Evolutionary conservation across 139 green algal species (phyloP).

Genomic region (Closterium sp.): DNA sequence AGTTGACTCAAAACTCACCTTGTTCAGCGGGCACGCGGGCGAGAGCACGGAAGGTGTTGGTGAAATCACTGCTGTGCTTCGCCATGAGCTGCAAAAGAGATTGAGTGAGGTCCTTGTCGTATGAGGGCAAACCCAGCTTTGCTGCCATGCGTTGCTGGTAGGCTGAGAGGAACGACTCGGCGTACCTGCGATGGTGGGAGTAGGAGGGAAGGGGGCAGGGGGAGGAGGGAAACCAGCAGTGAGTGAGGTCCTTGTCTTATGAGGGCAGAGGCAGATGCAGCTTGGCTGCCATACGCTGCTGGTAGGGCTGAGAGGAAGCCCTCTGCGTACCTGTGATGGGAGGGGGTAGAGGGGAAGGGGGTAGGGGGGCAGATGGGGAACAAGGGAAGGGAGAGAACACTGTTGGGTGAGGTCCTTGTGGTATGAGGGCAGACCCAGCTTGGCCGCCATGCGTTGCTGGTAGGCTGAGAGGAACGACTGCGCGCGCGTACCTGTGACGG

Average conservation of each 20-base stretch:
- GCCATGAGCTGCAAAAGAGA: constrained; percentile 33
- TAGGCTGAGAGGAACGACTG: constrained; percentile 27
- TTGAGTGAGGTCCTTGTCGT: too few relatives aligned
- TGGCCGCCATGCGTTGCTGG: constrained; percentile 11
- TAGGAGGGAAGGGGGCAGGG: too few relatives aligned
- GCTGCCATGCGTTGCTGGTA: constrained; percentile 21
- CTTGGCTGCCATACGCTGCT: constrained; percentile 23
- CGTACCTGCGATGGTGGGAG: constrained; percentile 19
- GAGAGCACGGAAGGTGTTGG: constrained; percentile 41
- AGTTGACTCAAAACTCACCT: too few relatives aligned
- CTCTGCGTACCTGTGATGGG: too few relatives aligned
- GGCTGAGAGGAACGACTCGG: constrained; percentile 20
- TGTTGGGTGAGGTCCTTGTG: constrained; percentile 26
- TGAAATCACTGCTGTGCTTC: constrained; percentile 35
- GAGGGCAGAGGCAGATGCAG: constrained; percentile 15
- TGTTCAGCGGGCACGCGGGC: background rate
- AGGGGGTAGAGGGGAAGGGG: too few relatives aligned
- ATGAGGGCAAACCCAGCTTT: constrained; percentile 21
- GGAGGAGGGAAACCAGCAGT: constrained; percentile 41
- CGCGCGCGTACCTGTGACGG: constrained; percentile 27
- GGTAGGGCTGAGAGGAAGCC: constrained; percentile 28
- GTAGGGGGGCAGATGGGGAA: too few relatives aligned
- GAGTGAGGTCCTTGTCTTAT: too few relatives aligned
- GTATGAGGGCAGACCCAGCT: constrained; percentile 27
- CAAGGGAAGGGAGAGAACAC: too few relatives aligned